These are phyloP conservation scores for Hamigera avellanea DNA, from an alignment of 495 filamentous ascomycete species.

Conservation along the genomic window DNA sequence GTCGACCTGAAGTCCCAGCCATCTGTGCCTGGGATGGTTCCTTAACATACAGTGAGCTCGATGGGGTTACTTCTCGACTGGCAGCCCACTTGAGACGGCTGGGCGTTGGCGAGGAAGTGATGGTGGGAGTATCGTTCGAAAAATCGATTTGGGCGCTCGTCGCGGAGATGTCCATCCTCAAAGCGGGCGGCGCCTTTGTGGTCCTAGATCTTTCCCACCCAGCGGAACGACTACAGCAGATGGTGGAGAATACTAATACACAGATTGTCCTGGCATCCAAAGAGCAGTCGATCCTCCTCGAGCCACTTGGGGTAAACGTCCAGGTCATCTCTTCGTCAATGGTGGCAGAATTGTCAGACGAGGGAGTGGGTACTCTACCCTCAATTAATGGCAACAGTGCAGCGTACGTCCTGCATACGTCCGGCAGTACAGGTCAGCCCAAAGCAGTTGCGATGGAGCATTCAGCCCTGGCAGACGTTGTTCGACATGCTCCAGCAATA, in stretches of 20 bases:
- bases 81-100: constrained; percentile 1
- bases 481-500: background rate
- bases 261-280: background rate
- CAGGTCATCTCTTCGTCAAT: too few relatives aligned
- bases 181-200: background rate
- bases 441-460: too few relatives aligned
- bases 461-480: background rate
- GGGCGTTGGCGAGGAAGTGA: constrained; percentile 1
- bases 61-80: background rate
- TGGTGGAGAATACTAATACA: background rate
- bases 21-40: too few relatives aligned
- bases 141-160: background rate
- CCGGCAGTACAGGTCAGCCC: too few relatives aligned
- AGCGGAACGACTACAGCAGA: background rate
- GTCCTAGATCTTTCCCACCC: background rate
- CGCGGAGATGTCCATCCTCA: background rate
- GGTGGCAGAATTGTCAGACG: too few relatives aligned
- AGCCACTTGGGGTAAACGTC: too few relatives aligned
- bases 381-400: too few relatives aligned
- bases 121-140: constrained; percentile 5
- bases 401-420: too few relatives aligned
- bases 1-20: too few relatives aligned
- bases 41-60: background rate
- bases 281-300: background rate
- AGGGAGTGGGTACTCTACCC: too few relatives aligned